A percentile compares a stretch with the other conserved stretches of the same genome.
Conservation (phyloP, 768 basidiomycete species). For the Floccularia luteovirens region DNA sequence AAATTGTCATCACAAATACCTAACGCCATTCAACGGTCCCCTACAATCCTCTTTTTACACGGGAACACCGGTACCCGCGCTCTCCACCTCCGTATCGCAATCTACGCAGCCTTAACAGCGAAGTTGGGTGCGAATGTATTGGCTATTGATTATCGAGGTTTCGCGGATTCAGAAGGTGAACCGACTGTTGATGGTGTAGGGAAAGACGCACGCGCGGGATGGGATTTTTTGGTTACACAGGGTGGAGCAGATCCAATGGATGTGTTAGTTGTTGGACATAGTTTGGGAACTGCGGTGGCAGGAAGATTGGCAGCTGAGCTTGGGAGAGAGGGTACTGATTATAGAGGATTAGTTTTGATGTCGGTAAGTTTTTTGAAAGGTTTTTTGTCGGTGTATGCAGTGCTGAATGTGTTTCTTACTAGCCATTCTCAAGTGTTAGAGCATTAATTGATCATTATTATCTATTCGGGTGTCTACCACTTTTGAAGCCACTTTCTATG, state of each 20-base stretch:
- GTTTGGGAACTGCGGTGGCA: constrained; percentile 68
- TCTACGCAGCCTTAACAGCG: constrained; percentile 43
- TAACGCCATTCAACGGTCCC: constrained; percentile 22
- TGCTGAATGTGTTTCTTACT: background rate
- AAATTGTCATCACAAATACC: constrained; percentile 15
- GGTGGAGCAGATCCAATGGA: constrained; percentile 39
- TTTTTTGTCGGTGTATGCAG: background rate
- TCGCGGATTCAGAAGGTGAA: constrained; percentile 58
- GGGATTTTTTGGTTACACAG: constrained; percentile 47
- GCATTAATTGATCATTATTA: constrained; percentile 62
- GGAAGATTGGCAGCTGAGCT: constrained; percentile 36
- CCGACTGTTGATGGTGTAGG: constrained; percentile 56
- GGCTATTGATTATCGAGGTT: constrained; percentile 71
- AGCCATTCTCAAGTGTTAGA: constrained; percentile 51
- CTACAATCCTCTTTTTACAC: constrained; percentile 66
- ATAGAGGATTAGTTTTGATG: constrained; percentile 43
- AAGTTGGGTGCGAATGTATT: constrained; percentile 53
- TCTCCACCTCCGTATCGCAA: constrained; percentile 36
- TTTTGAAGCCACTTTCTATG: constrained; percentile 60
- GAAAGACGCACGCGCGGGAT: constrained; percentile 52
- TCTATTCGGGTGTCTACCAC: constrained; percentile 55
- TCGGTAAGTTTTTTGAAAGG: constrained; percentile 16
- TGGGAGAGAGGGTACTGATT: constrained; percentile 31
- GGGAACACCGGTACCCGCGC: constrained; percentile 69
- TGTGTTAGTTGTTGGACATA: constrained; percentile 65